Base-by-base conservation (phyloP, 2,329 filamentous ascomycete genomes). In the Claviceps capensis region DNA sequence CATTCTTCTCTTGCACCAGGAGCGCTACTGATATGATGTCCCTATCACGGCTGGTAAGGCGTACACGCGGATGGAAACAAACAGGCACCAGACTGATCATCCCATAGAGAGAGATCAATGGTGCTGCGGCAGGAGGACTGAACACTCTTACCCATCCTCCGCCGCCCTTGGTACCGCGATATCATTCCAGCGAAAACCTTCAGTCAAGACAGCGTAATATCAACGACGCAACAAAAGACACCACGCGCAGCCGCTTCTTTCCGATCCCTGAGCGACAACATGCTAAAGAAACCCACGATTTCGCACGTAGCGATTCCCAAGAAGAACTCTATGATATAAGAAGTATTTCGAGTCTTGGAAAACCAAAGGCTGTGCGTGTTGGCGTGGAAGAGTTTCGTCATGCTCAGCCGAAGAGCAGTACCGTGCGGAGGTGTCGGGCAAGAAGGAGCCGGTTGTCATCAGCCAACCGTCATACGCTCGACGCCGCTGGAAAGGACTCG, bases 41-140 rank as follows among this genome's bases (percentile, higher is more conserved):
- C 55, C 51, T 53, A 30, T 9, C 43, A 47, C 57, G 59, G 55
- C 50, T 65, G 55, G 63, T 65, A 49, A 49, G 61, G 53, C 30
- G 19, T 14, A 19, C 22, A 43, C 38, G n/a, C 19, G n/a, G 34
- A 38, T 40, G 30, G 8, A 26, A 41, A 14, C 19, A 19, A 52
- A 43, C 41, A 44, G 46, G 48, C 46, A n/a, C n/a, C 14, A 48
- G 41, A 40, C 49, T 50, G 34, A 50, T 50, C n/a, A 7, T 40
- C 3, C 5, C 16, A 38, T 30, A 54, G 53, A 52, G 46, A 47
- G 17, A 49, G 40, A 45, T 54, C 37, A 54, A 54, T 17, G 14
- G 49, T 40, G 38, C 30, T n/a, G 17, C 40, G 11, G 45, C 38
- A 22, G 53, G 46, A 49, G 53, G 53, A 8, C 17, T 55, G n/a